Conservation (phyloP, 345 rosid species). For the Linum trigynum region DNA sequence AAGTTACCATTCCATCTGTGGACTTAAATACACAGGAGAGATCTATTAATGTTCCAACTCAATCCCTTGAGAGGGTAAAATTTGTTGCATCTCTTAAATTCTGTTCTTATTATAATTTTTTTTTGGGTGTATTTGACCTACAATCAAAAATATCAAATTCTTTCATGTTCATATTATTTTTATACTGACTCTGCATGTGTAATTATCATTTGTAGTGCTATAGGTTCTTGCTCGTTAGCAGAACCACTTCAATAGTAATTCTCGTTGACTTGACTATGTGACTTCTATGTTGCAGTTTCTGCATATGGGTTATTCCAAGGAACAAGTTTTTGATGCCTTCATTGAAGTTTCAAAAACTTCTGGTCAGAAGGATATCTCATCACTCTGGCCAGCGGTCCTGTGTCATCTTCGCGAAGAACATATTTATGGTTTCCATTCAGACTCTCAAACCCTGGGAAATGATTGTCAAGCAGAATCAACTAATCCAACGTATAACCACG, state of each 20-base stretch:
- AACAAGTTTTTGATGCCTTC: conserved; percentile 44
- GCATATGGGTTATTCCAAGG: conserved; percentile 54
- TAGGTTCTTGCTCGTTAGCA: background rate
- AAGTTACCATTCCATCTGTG: conserved; percentile 17
- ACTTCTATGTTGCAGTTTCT: conserved; percentile 32
- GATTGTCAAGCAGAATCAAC: conserved; percentile 15
- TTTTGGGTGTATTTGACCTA: background rate
- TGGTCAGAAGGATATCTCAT: conserved; percentile 40
- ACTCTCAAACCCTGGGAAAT: conserved; percentile 21
- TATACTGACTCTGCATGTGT: too few species aligned
- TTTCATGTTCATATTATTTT: background rate
- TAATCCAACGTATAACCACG: conserved; percentile 9
- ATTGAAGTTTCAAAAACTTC: conserved; percentile 53
- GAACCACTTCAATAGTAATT: background rate
- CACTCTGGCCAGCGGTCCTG: conserved; percentile 54
- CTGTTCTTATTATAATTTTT: background rate
- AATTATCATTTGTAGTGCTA: too few species aligned
- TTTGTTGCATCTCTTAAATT: background rate
- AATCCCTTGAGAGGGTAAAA: conserved; percentile 49
- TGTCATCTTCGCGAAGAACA: conserved; percentile 63
- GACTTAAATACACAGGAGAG: conserved; percentile 24
- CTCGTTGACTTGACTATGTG: conserved; percentile 2
- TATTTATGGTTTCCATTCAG: conserved; percentile 34
- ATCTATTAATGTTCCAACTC: conserved; percentile 34
- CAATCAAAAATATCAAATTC: background rate